These are phyloP conservation scores for Quercus cerris DNA, from an alignment of 306 rosid species.

Conservation along the genomic window DNA sequence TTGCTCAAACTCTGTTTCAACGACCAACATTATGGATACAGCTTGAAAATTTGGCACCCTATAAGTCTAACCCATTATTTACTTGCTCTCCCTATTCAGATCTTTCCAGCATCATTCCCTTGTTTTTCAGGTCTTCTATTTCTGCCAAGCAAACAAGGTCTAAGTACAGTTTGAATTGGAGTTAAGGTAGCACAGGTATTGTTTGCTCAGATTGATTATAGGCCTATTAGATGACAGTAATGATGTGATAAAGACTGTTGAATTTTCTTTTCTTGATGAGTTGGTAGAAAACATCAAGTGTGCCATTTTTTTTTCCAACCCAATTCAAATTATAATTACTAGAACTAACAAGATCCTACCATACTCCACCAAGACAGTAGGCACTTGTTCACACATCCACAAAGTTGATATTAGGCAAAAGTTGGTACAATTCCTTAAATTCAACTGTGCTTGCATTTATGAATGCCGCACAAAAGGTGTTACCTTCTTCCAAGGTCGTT, in stretches of 20 bases:
- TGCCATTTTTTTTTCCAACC: not conserved
- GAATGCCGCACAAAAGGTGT: no score
- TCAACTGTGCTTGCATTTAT: no score
- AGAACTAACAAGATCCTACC: not conserved
- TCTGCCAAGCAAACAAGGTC: not conserved
- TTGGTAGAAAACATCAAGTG: not conserved
- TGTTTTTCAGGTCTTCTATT: not conserved
- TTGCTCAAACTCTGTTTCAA: not conserved
- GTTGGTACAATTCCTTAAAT: no score
- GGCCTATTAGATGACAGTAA: not conserved
- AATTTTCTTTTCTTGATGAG: not conserved
- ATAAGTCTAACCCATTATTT: not conserved
- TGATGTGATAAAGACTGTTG: not conserved
- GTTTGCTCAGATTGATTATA: not conserved
- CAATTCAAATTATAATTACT: not conserved
- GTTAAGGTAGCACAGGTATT: no score
- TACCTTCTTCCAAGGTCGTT: no score
- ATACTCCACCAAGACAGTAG: not conserved
- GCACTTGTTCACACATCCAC: not conserved
- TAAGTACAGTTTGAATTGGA: no score
- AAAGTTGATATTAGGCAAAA: not conserved
- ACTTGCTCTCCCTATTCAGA: not conserved
- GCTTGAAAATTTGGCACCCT: conserved; percentile 15
- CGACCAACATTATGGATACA: conserved; percentile 32
- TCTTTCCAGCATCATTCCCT: not conserved